A percentile compares a stretch with the other conserved stretches of the same genome.
phyloP scores from a whole-genome alignment of 2,329 filamentous ascomycete species.

The Emmonsiellopsis sp. region DNA sequence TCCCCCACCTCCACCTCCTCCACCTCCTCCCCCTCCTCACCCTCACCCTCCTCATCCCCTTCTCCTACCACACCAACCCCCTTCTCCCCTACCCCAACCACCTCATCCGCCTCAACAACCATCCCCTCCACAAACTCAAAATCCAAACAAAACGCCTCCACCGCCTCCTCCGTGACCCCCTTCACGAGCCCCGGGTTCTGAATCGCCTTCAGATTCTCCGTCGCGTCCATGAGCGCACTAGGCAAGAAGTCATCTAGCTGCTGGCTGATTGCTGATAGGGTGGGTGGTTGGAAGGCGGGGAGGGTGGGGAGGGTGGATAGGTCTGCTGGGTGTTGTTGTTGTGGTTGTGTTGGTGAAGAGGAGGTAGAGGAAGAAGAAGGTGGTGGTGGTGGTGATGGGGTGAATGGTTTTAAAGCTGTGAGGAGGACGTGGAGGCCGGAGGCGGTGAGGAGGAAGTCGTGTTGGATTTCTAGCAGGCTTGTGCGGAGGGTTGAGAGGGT shows the following conservation, averaged over 20 bases:
- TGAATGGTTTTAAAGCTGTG: conserved; percentile 42
- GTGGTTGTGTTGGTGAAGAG: background rate
- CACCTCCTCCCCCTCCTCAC: conserved; percentile 2
- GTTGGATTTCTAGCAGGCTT: conserved; percentile 59
- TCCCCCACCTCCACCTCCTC: conserved; percentile 29
- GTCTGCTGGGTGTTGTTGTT: conserved; percentile 27
- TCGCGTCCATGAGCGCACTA: conserved; percentile 84
- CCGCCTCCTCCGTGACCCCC: conserved; percentile 71
- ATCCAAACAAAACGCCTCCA: conserved; percentile 72
- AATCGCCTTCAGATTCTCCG: conserved; percentile 67
- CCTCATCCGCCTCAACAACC: conserved; percentile 51
- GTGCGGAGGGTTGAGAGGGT: conserved; percentile 38
- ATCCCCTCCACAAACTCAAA: conserved; percentile 64
- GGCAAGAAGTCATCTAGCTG: conserved; percentile 83
- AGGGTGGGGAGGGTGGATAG: conserved; percentile 48
- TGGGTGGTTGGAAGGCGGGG: conserved; percentile 49
- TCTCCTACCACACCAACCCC: conserved; percentile 20
- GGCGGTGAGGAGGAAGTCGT: conserved; percentile 60
- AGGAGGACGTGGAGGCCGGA: conserved; percentile 65
- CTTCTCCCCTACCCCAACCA: conserved; percentile 22
- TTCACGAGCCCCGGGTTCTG: conserved; percentile 64
- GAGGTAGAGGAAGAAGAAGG: conserved; percentile 6
- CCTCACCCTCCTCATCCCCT: conserved; percentile 10
- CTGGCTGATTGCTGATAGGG: conserved; percentile 61
- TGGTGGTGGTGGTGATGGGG: conserved; percentile 9